Evolutionary conservation across 1,139 yeast species (phyloP), one percentile per base, ranked within the genome.

Genomic region (Taiozyma onychis): DNA sequence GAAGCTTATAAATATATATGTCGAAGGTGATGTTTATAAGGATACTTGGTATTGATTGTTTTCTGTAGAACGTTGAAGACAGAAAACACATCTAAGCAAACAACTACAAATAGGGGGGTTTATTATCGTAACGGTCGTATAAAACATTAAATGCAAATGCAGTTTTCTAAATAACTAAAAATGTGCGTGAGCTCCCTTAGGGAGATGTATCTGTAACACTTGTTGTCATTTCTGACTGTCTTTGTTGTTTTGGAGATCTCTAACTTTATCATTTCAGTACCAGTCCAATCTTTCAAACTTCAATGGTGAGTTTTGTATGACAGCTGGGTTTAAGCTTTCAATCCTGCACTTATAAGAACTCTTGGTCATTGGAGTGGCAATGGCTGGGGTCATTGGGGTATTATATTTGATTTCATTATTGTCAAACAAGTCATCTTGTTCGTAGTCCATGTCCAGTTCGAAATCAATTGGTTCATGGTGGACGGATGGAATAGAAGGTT

Each of bases 371-470:
- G 54, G 54, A 22, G 51, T 50, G 39, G 48, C 51, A 16, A 48
- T 39, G 2, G 46, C 43, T 18, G 55, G 55, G 9, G 53, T 52
- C 22, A 48, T 32, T 39, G 55, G 55, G 8, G 55, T 50, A 39
- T 50, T 50, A 10, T 47, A 44, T 28, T 37, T 41, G 9, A 48
- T 5, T 14, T 47, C 44, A n/a, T 41, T 46, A 26, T 39, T 11
- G n/a, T 47, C 47, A 5, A 10, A 27, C 10, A 43, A 49, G 13
- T 42, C 42, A 18, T 39, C 41, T 10, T 28, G 14, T n/a, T 14
- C 41, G n/a, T 28, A 22, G 11, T 34, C 41, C 18, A 21, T 6
- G 26, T 11, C 14, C 5, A 43, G 6, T 22, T 14, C 43, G 11
- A 21, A 21, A 22, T 39, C 28, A 39, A 16, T 39, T 4, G 16